These are phyloP conservation scores for Phaffia australis DNA, from an alignment of 768 basidiomycete genomes.

Conservation along the genomic window DNA sequence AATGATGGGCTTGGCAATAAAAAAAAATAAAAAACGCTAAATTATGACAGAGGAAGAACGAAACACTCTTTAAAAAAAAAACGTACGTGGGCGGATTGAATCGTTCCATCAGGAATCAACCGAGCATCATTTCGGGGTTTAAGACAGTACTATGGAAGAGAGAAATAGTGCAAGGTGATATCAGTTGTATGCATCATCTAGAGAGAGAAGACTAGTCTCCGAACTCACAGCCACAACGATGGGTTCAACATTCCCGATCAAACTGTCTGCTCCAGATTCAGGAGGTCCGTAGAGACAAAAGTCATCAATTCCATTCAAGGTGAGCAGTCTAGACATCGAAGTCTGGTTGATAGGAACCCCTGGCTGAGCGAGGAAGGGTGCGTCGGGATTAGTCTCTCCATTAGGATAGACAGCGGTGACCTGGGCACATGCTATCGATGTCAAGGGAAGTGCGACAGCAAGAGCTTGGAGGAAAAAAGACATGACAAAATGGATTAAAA, in stretches of 20 bases:
- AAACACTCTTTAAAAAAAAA: constrained; percentile 9
- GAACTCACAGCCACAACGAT: constrained; percentile 23
- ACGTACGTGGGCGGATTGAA: constrained; percentile 37
- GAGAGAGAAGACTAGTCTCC: neutral
- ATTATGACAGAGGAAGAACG: too few species aligned
- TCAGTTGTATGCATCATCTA: neutral
- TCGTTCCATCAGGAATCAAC: constrained; percentile 31
- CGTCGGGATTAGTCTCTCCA: constrained; percentile 17
- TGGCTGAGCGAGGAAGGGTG: constrained; percentile 25
- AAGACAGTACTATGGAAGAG: constrained; percentile 41
- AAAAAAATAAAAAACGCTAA: too few species aligned
- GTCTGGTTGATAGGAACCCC: constrained; percentile 38
- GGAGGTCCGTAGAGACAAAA: constrained; percentile 29
- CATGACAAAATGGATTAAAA: neutral
- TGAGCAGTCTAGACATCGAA: constrained; percentile 34
- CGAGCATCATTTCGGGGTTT: constrained; percentile 40
- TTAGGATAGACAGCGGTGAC: constrained; percentile 17
- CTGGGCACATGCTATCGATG: constrained; percentile 4
- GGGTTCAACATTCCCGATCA: constrained; percentile 27
- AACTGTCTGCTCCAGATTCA: constrained; percentile 20
- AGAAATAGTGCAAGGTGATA: constrained; percentile 13
- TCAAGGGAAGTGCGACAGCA: too few species aligned
- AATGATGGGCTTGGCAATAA: too few species aligned
- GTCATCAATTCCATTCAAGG: constrained; percentile 38
- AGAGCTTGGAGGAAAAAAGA: too few species aligned